These are phyloP conservation scores for Ustilago shanxiensis DNA, from an alignment of 1,284 basidiomycete genomes.

Conservation along the genomic window DNA sequence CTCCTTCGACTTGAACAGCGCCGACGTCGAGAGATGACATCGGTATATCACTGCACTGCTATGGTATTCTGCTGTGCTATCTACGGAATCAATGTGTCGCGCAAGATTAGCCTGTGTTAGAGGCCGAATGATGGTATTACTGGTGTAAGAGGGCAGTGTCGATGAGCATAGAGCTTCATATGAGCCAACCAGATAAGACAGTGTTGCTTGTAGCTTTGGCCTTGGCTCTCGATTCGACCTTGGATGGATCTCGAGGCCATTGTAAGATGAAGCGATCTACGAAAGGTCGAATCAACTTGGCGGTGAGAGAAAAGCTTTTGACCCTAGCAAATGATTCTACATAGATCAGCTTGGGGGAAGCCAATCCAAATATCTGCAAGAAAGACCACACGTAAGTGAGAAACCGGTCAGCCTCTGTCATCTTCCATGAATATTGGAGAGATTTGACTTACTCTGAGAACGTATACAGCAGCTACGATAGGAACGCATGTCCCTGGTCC, in stretches of 20 bases:
- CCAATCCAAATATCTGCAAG: slow-evolving; percentile 77
- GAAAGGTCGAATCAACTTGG: slow-evolving; percentile 81
- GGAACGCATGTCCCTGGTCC: slow-evolving; percentile 94
- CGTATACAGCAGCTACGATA: slow-evolving; percentile 79
- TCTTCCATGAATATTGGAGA: no score
- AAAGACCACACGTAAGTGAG: no score
- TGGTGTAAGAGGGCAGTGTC: background rate
- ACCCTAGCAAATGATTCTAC: slow-evolving; percentile 96
- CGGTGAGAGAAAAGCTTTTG: slow-evolving; percentile 83
- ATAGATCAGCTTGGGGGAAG: slow-evolving; percentile 83
- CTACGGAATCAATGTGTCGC: background rate
- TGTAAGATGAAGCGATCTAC: slow-evolving; percentile 80
- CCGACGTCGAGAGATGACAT: background rate
- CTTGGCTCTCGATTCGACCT: background rate
- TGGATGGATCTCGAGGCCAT: slow-evolving; percentile 65
- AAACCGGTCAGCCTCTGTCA: no score
- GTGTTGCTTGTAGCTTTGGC: slow-evolving; percentile 28
- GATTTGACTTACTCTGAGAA: slow-evolving; percentile 78
- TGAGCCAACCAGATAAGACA: slow-evolving; percentile 43
- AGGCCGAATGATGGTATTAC: background rate
- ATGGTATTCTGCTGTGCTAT: no score
- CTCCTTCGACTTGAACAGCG: slow-evolving; percentile 1
- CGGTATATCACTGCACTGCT: background rate
- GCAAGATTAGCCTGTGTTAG: background rate
- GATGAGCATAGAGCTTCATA: slow-evolving; percentile 3